Evolutionary conservation across 2,329 filamentous ascomycete genomes (phyloP).

Genomic region (Hypocreales sp.): DNA sequence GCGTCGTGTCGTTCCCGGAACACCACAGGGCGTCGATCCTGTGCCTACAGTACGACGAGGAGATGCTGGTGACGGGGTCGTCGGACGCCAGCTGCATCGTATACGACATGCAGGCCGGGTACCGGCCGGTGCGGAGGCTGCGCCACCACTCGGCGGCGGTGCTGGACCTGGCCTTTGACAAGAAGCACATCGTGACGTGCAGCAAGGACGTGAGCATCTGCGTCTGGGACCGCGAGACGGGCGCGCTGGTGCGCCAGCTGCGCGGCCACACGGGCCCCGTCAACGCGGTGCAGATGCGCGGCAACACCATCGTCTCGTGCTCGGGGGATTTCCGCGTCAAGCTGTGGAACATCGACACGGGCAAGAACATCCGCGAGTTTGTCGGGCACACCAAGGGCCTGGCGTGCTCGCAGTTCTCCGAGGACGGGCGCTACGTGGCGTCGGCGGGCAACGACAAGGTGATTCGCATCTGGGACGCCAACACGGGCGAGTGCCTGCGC

Average conservation of each 20-base stretch:
- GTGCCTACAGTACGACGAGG: slow-evolving; percentile 85
- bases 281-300: slow-evolving; percentile 89
- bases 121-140: slow-evolving; percentile 66
- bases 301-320: slow-evolving; percentile 83
- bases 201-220: slow-evolving; percentile 92
- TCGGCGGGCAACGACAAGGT: slow-evolving; percentile 91
- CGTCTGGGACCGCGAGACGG: slow-evolving; percentile 79
- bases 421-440: slow-evolving; percentile 85
- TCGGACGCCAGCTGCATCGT: slow-evolving; percentile 87
- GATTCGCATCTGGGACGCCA: slow-evolving; percentile 92
- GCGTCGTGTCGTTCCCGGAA: slow-evolving; percentile 38
- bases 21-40: slow-evolving; percentile 89
- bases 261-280: slow-evolving; percentile 81
- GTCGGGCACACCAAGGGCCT: slow-evolving; percentile 80
- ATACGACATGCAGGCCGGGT: slow-evolving; percentile 68
- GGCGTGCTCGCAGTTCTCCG: slow-evolving; percentile 89
- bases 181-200: slow-evolving; percentile 87
- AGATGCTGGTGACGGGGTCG: slow-evolving; percentile 87
- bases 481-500: slow-evolving; percentile 69
- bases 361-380: slow-evolving; percentile 81
- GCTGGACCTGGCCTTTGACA: slow-evolving; percentile 84
- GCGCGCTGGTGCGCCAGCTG: slow-evolving; percentile 60
- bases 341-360: slow-evolving; percentile 87
- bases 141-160: slow-evolving; percentile 73
- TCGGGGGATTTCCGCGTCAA: slow-evolving; percentile 88